A percentile compares a stretch with the other conserved stretches of the same genome.
Evolutionary conservation across 2,329 filamentous ascomycete genomes (phyloP).

Genomic region (Diaporthe vaccinii): DNA sequence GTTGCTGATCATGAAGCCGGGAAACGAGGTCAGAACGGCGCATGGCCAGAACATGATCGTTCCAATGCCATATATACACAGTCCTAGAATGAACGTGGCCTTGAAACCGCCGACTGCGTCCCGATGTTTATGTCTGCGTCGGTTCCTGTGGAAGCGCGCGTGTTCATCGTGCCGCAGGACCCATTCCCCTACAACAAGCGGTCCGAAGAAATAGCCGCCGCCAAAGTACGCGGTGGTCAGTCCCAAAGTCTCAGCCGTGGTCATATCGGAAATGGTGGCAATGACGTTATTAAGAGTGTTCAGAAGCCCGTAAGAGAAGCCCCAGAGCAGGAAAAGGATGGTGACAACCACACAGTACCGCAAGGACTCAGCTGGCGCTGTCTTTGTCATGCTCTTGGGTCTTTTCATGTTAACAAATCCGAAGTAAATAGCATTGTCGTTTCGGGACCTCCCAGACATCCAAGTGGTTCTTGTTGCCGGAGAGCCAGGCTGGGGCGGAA

Average conservation of each 20-base stretch:
- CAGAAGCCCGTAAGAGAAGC: conserved; percentile 88
- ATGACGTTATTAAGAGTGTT: conserved; percentile 84
- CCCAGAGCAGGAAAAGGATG: conserved; percentile 89
- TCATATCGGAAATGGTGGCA: conserved; percentile 72
- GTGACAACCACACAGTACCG: conserved; percentile 82
- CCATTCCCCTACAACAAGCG: conserved; percentile 77
- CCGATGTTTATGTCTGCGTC: conserved; percentile 50
- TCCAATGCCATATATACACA: conserved; percentile 80
- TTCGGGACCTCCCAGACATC: conserved; percentile 48
- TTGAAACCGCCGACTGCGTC: conserved; percentile 77
- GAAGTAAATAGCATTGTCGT: conserved; percentile 72
- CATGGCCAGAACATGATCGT: conserved; percentile 92
- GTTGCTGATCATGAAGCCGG: conserved; percentile 80
- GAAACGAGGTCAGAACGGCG: conserved; percentile 79
- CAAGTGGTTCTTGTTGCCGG: conserved; percentile 28
- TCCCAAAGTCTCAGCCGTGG: conserved; percentile 72
- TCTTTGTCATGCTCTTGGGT: conserved; percentile 79
- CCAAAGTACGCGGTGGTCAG: conserved; percentile 80
- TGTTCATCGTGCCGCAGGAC: conserved; percentile 78
- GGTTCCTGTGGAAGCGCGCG: conserved; percentile 57
- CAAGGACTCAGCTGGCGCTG: conserved; percentile 73
- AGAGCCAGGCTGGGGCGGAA: not conserved
- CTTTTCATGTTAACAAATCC: conserved; percentile 80
- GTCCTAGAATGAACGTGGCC: conserved; percentile 82
- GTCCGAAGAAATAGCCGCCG: conserved; percentile 78